Conservation (phyloP, 768 basidiomycete species). For the Leucosporidium creatinivorum region DNA sequence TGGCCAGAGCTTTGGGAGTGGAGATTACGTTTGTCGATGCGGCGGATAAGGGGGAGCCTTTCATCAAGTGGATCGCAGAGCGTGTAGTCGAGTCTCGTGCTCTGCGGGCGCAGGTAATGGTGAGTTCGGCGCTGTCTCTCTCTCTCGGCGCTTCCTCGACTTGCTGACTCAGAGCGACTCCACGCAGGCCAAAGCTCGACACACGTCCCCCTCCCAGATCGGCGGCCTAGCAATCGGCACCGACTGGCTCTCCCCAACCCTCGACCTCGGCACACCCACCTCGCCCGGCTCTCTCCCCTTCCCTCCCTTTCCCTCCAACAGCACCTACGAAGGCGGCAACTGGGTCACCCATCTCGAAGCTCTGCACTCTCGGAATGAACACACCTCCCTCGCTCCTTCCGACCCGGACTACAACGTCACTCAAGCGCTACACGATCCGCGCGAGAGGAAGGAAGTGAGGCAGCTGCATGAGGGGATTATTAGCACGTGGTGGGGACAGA, state of each 20-base stretch:
- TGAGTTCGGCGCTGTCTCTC: neutral
- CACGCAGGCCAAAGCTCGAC: slow-evolving; percentile 11
- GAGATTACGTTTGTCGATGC: slow-evolving; percentile 39
- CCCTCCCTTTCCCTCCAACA: slow-evolving; percentile 2
- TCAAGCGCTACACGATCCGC: slow-evolving; percentile 12
- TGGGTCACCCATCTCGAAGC: slow-evolving; percentile 36
- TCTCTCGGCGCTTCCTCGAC: neutral
- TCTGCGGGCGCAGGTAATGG: neutral
- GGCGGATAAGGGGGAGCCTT: slow-evolving; percentile 26
- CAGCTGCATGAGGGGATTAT: slow-evolving; percentile 37
- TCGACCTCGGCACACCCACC: neutral
- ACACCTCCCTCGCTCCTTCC: slow-evolving; percentile 15
- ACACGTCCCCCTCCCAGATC: neutral
- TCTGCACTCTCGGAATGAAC: slow-evolving; percentile 9
- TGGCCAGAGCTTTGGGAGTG: slow-evolving; percentile 35
- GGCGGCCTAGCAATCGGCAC: slow-evolving; percentile 30
- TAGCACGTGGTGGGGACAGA: slow-evolving; percentile 36
- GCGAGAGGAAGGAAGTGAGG: slow-evolving; percentile 27
- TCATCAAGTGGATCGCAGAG: slow-evolving; percentile 38
- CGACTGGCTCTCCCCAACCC: slow-evolving; percentile 26
- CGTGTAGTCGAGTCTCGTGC: slow-evolving; percentile 27
- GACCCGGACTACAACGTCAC: slow-evolving; percentile 25
- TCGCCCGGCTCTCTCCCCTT: slow-evolving; percentile 1
- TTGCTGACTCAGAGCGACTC: fast-evolving
- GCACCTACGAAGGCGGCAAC: slow-evolving; percentile 8